A percentile compares a stretch with the other conserved stretches of the same genome.
Evolutionary conservation across 208 protist genomes (phyloP).

Genomic region (Crithidia mellificae): DNA sequence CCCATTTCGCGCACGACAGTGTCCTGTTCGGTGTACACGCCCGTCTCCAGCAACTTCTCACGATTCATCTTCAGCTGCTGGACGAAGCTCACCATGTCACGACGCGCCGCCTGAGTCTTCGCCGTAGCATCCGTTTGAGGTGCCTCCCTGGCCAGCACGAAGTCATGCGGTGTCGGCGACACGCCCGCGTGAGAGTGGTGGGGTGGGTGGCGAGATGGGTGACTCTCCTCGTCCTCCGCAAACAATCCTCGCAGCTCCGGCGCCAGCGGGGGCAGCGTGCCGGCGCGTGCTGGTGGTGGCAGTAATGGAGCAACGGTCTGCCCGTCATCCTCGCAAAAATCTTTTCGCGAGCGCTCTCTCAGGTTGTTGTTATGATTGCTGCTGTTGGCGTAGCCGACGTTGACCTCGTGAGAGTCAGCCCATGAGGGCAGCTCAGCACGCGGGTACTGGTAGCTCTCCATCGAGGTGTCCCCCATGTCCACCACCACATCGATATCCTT

Average conservation of each 20-base stretch:
- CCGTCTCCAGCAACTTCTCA: conserved; percentile 78
- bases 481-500: conserved; percentile 19
- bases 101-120: conserved; percentile 38
- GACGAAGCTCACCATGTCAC: conserved; percentile 81
- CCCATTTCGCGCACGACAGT: conserved; percentile 77
- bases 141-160: conserved; percentile 38
- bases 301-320: conserved; percentile 11
- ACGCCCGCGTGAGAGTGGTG: background rate
- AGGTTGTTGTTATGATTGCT: no score
- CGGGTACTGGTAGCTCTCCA: conserved; percentile 29
- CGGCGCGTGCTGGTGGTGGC: conserved; percentile 13
- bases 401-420: conserved; percentile 7
- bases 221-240: background rate
- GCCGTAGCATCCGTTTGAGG: conserved; percentile 6
- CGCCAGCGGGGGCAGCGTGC: conserved; percentile 31
- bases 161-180: conserved; percentile 55
- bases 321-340: no score
- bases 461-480: conserved; percentile 38
- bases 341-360: no score
- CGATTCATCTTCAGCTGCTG: conserved; percentile 78
- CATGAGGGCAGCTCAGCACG: conserved; percentile 23
- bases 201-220: background rate
- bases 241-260: conserved; percentile 21
- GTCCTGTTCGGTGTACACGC: conserved; percentile 72
- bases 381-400: background rate